A percentile compares a stretch with the other conserved stretches of the same genome.
These are phyloP conservation scores for Fusarium sp. DNA, from an alignment of 2,329 filamentous ascomycete genomes.

Conservation along the genomic window DNA sequence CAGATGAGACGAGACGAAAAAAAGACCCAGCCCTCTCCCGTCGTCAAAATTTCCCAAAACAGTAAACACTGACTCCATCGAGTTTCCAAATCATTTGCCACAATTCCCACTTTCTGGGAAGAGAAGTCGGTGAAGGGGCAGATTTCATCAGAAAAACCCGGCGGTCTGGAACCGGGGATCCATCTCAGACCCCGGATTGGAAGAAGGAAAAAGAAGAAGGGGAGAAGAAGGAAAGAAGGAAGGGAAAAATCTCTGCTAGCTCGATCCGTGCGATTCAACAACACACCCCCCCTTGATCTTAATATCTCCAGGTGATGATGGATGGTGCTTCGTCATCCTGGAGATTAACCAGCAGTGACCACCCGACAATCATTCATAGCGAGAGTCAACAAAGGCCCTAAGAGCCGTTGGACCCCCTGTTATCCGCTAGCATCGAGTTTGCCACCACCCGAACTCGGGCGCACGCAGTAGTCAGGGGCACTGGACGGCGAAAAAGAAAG, in stretches of 20 bases:
- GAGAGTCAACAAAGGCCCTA: conserved; percentile 15
- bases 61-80: conserved; percentile 10
- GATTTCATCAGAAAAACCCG: conserved; percentile 32
- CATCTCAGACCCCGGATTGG: conserved; percentile 38
- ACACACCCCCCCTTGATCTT: conserved; percentile 8
- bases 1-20: conserved; percentile 4
- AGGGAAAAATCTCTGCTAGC: conserved; percentile 29
- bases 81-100: conserved; percentile 36
- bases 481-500: not conserved
- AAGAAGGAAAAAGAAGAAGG: conserved; percentile 29
- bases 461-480: conserved; percentile 44
- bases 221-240: conserved; percentile 29
- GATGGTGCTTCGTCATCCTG: conserved; percentile 29
- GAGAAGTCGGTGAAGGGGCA: conserved; percentile 41
- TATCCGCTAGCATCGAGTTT: conserved; percentile 42
- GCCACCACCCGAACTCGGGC: conserved; percentile 42
- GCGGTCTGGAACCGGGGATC: conserved; percentile 39
- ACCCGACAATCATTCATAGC: conserved; percentile 11
- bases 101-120: conserved; percentile 26
- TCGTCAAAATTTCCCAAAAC: conserved; percentile 20
- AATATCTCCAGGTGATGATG: conserved; percentile 10
- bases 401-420: conserved; percentile 39
- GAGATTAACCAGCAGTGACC: not conserved
- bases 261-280: conserved; percentile 7
- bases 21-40: conserved; percentile 18